phyloP scores from a whole-genome alignment of 176 grass and related monocot genomes.

The Miscanthus lutarioriparius region DNA sequence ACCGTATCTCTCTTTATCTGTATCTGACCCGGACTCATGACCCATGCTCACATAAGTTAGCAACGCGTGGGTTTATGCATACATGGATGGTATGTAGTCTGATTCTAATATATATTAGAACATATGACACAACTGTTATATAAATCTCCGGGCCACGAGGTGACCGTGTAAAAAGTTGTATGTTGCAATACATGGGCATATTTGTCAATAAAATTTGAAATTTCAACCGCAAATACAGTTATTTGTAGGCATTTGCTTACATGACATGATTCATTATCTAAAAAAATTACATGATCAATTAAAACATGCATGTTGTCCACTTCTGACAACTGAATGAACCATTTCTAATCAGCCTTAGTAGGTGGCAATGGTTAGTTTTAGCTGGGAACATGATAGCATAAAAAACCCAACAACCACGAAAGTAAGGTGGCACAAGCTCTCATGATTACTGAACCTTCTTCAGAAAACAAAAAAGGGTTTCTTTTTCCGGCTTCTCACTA shows the following conservation, averaged over 20 bases:
- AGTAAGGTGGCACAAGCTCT: constrained; percentile 36
- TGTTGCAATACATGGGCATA: too few species aligned
- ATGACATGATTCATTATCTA: too few species aligned
- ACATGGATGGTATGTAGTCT: too few species aligned
- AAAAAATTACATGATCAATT: not conserved
- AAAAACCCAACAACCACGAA: constrained; percentile 36
- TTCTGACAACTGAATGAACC: not conserved
- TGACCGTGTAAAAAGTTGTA: too few species aligned
- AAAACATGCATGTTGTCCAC: not conserved
- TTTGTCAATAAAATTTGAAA: not conserved
- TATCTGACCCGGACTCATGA: too few species aligned
- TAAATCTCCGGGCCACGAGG: too few species aligned
- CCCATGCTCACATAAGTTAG: too few species aligned
- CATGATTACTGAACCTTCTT: constrained; percentile 42
- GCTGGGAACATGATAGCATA: constrained; percentile 37
- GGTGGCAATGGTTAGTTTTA: constrained; percentile 16
- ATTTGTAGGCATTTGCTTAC: not conserved
- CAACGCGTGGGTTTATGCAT: fast-evolving
- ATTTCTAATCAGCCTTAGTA: constrained; percentile 11
- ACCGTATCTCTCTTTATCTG: too few species aligned
- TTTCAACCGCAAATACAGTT: not conserved
- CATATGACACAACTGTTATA: too few species aligned
- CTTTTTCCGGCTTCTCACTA: not conserved
- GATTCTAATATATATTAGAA: too few species aligned
- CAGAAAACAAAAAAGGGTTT: not conserved